Evolutionary conservation across 1,284 basidiomycete species (phyloP).

Genomic region (Cryptococcus sp.): DNA sequence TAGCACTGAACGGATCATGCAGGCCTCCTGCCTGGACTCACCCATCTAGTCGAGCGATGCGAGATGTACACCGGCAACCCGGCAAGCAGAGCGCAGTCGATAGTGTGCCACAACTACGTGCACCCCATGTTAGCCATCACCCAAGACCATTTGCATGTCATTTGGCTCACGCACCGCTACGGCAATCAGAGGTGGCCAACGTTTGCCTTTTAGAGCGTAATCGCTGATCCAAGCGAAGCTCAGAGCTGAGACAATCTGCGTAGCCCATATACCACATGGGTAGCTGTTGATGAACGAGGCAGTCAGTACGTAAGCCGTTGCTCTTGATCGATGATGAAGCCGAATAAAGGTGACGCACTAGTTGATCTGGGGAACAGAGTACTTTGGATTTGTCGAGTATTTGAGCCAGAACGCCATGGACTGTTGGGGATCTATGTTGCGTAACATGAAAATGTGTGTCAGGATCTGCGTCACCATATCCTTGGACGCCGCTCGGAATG

Average conservation of each 20-base stretch:
- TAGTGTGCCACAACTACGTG: slow-evolving; percentile 11
- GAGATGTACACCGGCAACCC: slow-evolving; percentile 18
- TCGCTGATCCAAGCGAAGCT: slow-evolving; percentile 38
- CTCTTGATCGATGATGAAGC: neutral
- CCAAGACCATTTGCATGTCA: too few relatives aligned
- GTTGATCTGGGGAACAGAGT: slow-evolving; percentile 23
- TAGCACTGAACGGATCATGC: too few relatives aligned
- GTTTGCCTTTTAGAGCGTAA: slow-evolving; percentile 25
- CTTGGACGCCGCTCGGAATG: neutral
- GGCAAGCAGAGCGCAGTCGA: slow-evolving; percentile 21
- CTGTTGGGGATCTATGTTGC: slow-evolving; percentile 19
- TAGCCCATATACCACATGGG: slow-evolving; percentile 24
- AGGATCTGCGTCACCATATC: neutral
- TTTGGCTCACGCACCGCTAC: slow-evolving; percentile 12
- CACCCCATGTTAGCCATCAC: neutral
- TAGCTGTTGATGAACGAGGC: slow-evolving; percentile 4
- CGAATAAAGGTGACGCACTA: slow-evolving; percentile 9
- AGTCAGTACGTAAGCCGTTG: neutral
- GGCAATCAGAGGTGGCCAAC: slow-evolving; percentile 34
- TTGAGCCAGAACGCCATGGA: slow-evolving; percentile 41
- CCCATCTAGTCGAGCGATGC: slow-evolving; percentile 16
- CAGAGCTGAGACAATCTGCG: slow-evolving; percentile 26
- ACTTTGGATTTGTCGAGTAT: slow-evolving; percentile 13
- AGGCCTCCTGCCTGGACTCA: too few relatives aligned
- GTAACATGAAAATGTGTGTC: neutral